Evolutionary conservation across 306 rosid genomes (phyloP).

Genomic region (Vigna nakashimae): DNA sequence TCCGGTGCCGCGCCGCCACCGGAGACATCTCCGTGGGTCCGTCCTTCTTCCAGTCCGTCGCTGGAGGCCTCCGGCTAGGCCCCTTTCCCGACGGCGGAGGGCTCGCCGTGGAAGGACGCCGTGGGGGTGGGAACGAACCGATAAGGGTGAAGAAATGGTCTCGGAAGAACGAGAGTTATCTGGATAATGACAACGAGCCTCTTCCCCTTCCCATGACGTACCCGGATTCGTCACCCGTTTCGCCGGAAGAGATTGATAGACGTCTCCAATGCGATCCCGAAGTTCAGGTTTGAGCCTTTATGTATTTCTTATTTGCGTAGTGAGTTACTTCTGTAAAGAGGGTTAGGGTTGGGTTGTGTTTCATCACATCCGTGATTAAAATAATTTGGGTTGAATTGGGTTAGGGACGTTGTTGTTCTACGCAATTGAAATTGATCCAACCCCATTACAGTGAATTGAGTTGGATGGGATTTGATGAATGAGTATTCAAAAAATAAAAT

Average conservation of each 20-base stretch:
- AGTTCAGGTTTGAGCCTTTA: constrained; percentile 59
- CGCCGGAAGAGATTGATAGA: constrained; percentile 73
- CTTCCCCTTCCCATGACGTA: constrained; percentile 91
- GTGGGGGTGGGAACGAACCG: constrained; percentile 50
- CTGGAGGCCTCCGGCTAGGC: constrained; percentile 59
- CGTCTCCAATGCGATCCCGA: constrained; percentile 80
- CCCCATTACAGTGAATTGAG: too few species aligned
- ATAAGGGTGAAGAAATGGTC: constrained; percentile 79
- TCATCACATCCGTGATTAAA: too few species aligned
- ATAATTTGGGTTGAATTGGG: too few species aligned
- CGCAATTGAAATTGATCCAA: too few species aligned
- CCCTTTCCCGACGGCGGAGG: constrained; percentile 59
- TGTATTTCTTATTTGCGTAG: background rate
- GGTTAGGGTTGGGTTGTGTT: too few species aligned
- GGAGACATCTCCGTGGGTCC: constrained; percentile 54
- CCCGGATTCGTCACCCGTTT: constrained; percentile 79
- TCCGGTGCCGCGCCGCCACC: constrained; percentile 63
- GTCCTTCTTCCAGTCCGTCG: constrained; percentile 58
- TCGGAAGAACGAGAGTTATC: constrained; percentile 73
- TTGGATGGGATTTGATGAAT: too few species aligned
- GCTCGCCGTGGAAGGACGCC: constrained; percentile 40
- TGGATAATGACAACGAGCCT: constrained; percentile 69
- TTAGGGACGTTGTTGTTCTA: too few species aligned
- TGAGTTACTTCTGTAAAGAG: background rate
- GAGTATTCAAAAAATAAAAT: too few species aligned